Conservation (phyloP, 2,329 filamentous ascomycete genomes). For the Sporothrix dimorphospora region DNA sequence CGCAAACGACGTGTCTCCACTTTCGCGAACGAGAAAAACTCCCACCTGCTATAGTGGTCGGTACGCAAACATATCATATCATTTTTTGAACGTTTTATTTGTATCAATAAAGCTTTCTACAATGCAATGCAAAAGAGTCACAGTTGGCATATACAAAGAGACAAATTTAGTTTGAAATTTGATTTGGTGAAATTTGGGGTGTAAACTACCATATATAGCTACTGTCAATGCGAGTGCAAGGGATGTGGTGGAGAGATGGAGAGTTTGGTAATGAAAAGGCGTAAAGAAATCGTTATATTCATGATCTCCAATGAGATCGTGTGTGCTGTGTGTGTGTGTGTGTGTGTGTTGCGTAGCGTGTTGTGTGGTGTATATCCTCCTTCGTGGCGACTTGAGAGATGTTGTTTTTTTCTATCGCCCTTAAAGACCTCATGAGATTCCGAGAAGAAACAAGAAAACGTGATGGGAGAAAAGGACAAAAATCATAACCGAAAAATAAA, state of each 20-base stretch:
- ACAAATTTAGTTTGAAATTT: background rate
- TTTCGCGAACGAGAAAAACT: background rate
- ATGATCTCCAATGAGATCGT: background rate
- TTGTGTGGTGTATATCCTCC: constrained; percentile 16
- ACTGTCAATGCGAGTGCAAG: background rate
- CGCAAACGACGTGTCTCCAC: constrained; percentile 1
- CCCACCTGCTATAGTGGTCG: too few species aligned
- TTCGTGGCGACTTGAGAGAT: constrained; percentile 17
- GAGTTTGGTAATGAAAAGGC: background rate
- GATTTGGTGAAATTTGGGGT: background rate
- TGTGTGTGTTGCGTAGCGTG: background rate
- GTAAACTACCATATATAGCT: background rate
- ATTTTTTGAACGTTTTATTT: too few species aligned
- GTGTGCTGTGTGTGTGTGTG: background rate
- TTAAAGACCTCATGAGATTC: background rate
- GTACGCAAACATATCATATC: too few species aligned
- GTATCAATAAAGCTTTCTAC: too few species aligned
- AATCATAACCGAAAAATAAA: background rate
- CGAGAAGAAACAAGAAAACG: background rate
- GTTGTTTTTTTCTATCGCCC: constrained; percentile 21
- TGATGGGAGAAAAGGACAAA: background rate
- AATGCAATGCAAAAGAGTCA: too few species aligned
- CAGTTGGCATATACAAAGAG: background rate
- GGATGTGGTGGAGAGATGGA: background rate
- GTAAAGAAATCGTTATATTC: constrained; percentile 8